Conservation (phyloP, 805 yeast species). For the Lachancea kluyveri region DNA sequence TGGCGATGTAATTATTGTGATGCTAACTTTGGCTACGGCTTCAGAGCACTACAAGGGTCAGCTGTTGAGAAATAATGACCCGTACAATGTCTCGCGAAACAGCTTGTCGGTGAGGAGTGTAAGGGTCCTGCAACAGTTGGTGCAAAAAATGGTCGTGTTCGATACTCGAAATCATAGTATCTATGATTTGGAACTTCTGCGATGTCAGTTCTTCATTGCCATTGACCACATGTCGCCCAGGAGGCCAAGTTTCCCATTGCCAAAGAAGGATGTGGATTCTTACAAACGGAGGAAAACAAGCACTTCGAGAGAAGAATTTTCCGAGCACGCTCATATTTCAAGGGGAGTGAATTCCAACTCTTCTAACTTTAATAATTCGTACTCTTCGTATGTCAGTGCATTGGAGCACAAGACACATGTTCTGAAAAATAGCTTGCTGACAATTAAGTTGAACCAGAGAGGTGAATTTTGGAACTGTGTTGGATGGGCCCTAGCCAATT, state of each 20-base stretch:
- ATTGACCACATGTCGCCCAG: slow-evolving; percentile 2
- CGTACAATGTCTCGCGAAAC: slow-evolving; percentile 21
- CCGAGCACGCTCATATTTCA: neutral
- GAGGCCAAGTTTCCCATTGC: neutral
- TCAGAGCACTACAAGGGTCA: slow-evolving; percentile 27
- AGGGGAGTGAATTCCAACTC: no score
- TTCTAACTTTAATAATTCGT: slow-evolving; percentile 3
- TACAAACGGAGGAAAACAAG: slow-evolving; percentile 13
- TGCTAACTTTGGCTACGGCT: slow-evolving; percentile 34
- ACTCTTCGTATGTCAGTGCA: slow-evolving; percentile 19
- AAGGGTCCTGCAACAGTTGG: slow-evolving; percentile 23
- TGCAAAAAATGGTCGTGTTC: slow-evolving; percentile 14
- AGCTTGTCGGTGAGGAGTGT: slow-evolving; percentile 31
- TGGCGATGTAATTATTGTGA: slow-evolving; percentile 27
- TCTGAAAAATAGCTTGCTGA: slow-evolving; percentile 18
- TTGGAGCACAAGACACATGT: slow-evolving; percentile 15
- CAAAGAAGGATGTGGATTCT: slow-evolving; percentile 1
- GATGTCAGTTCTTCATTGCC: slow-evolving; percentile 25
- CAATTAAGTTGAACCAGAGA: slow-evolving; percentile 13
- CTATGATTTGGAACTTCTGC: slow-evolving; percentile 21
- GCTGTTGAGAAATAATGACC: slow-evolving; percentile 21
- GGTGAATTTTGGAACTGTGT: slow-evolving; percentile 24
- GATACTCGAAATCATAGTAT: slow-evolving; percentile 10
- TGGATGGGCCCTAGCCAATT: slow-evolving; percentile 22
- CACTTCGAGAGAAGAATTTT: neutral